Evolutionary conservation across 805 yeast species (phyloP).

Genomic region (Wickerhamomyces xylosicus): DNA sequence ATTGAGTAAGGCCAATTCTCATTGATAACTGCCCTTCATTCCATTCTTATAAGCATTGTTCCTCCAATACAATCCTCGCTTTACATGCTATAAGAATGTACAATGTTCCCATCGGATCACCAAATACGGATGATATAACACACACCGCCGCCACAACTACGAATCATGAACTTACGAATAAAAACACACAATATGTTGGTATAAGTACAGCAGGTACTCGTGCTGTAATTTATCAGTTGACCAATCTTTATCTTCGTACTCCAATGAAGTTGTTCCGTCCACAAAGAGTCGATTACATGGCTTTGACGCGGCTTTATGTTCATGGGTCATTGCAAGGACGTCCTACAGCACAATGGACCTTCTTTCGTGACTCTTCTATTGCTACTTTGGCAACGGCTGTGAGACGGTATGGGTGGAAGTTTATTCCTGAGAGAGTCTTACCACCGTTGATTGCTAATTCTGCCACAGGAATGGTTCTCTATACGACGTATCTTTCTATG

Average conservation of each 20-base stretch:
- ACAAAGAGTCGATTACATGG: constrained; percentile 78
- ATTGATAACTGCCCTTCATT: too few species aligned
- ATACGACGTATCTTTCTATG: constrained; percentile 66
- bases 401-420: constrained; percentile 72
- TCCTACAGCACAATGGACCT: constrained; percentile 37
- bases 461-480: constrained; percentile 77
- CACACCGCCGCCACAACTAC: background rate
- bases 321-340: constrained; percentile 31
- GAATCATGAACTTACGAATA: constrained; percentile 22
- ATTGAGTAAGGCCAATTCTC: too few species aligned
- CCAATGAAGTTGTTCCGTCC: constrained; percentile 81
- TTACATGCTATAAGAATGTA: background rate
- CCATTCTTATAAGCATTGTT: background rate
- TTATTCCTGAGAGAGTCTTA: constrained; percentile 66
- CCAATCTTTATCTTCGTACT: constrained; percentile 70
- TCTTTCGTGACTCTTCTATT: constrained; percentile 59
- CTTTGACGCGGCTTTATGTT: constrained; percentile 45
- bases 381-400: constrained; percentile 68
- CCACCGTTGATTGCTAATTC: constrained; percentile 89
- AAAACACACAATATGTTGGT: constrained; percentile 50
- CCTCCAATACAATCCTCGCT: too few species aligned
- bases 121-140: background rate
- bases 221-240: constrained; percentile 70
- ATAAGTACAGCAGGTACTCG: constrained; percentile 80
- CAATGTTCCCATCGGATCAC: background rate